phyloP scores from a whole-genome alignment of 169 alveolate species.

The Toxoplasma gondii region DNA sequence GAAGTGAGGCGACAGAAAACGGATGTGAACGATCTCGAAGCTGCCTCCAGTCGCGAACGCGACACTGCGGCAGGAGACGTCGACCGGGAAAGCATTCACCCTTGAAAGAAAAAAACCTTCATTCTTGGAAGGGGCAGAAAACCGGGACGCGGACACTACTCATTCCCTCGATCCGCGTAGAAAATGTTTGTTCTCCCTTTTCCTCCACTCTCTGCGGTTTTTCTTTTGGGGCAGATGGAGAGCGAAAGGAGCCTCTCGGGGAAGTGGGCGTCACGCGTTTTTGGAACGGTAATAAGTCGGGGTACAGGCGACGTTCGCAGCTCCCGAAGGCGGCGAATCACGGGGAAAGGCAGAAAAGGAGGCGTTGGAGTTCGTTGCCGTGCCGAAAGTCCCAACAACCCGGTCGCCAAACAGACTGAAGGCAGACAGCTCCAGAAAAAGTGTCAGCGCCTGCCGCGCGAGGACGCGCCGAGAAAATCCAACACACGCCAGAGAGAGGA shows the following conservation, averaged over 20 bases:
- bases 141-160: neutral
- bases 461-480: neutral
- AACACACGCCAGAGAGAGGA: neutral
- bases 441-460: neutral
- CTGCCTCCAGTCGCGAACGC: no score
- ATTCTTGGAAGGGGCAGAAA: neutral
- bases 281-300: neutral
- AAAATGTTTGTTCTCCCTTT: neutral
- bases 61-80: no score
- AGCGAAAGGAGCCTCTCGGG: neutral
- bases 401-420: no score
- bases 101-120: neutral
- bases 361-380: neutral
- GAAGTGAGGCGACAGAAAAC: neutral
- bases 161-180: neutral
- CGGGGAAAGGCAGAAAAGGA: neutral
- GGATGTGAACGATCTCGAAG: no score
- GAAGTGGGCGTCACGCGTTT: neutral
- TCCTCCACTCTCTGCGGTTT: neutral
- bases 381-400: no score
- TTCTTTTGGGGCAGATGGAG: neutral
- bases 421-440: no score
- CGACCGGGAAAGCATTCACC: no score
- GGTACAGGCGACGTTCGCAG: neutral
- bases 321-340: neutral